A percentile compares a stretch with the other conserved stretches of the same genome.
phyloP scores from a whole-genome alignment of 2,329 filamentous ascomycete species.

The Trichoderma sp. region DNA sequence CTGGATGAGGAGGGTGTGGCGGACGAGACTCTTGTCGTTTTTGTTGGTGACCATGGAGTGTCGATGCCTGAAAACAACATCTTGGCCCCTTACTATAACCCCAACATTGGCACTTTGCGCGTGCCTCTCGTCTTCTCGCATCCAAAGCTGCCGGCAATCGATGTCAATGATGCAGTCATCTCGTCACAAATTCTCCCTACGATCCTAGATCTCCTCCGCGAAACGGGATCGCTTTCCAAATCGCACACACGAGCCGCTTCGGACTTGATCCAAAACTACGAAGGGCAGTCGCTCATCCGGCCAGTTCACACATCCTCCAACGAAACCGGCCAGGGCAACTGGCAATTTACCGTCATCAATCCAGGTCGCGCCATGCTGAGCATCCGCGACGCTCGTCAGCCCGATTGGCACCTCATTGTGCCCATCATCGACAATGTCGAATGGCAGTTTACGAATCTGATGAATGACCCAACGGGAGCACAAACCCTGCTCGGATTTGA shows the following conservation, averaged over 20 bases:
- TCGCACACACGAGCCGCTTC: constrained; percentile 27
- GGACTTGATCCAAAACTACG: constrained; percentile 33
- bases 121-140: constrained; percentile 35
- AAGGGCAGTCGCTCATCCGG: constrained; percentile 36
- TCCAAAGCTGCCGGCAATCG: constrained; percentile 31
- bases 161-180: constrained; percentile 33
- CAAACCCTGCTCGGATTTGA: constrained; percentile 17
- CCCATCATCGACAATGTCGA: constrained; percentile 33
- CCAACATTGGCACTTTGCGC: constrained; percentile 33
- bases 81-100: constrained; percentile 33
- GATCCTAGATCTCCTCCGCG: constrained; percentile 34
- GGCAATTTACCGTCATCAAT: constrained; percentile 36
- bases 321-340: constrained; percentile 27
- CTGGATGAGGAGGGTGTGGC: constrained; percentile 33
- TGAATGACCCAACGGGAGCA: constrained; percentile 30
- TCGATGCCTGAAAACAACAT: constrained; percentile 33
- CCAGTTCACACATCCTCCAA: constrained; percentile 25
- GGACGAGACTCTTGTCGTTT: constrained; percentile 33
- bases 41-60: constrained; percentile 35
- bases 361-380: constrained; percentile 34
- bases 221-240: constrained; percentile 32
- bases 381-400: constrained; percentile 32
- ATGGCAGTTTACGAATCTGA: constrained; percentile 32
- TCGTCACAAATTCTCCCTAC: constrained; percentile 36
- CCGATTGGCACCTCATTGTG: constrained; percentile 31